These are phyloP conservation scores for Pezizomycotina sp. DNA, from an alignment of 2,329 filamentous ascomycete species.

Conservation along the genomic window DNA sequence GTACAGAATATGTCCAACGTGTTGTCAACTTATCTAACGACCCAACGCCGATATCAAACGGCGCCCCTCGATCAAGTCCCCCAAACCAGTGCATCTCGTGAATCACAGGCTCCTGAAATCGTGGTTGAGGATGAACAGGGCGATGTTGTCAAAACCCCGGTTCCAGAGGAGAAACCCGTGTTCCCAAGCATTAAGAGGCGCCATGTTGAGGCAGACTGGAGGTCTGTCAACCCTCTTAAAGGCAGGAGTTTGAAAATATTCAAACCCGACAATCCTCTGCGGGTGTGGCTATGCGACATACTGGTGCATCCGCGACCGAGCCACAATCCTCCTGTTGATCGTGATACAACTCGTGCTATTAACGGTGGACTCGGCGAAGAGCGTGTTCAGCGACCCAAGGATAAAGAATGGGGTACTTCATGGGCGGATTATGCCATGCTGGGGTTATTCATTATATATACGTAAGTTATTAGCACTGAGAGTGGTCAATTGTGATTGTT, in stretches of 20 bases:
- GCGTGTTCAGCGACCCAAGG: conserved; percentile 48
- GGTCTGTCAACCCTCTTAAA: conserved; percentile 54
- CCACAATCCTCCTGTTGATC: conserved; percentile 75
- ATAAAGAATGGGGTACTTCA: conserved; percentile 47
- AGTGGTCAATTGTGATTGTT: no score
- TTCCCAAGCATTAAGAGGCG: no score
- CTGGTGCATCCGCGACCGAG: conserved; percentile 74
- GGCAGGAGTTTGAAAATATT: conserved; percentile 80
- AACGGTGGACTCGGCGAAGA: conserved; percentile 60
- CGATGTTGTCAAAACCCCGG: conserved; percentile 3
- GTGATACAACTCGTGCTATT: conserved; percentile 77
- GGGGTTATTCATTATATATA: conserved; percentile 74
- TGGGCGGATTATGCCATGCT: conserved; percentile 68
- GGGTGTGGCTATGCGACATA: conserved; percentile 61
- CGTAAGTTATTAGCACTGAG: no score
- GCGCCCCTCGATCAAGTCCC: conserved; percentile 40
- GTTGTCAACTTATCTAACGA: conserved; percentile 96
- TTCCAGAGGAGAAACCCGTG: no score
- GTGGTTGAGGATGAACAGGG: no score
- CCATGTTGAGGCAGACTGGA: no score
- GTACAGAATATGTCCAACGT: conserved; percentile 70
- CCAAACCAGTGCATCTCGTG: conserved; percentile 39
- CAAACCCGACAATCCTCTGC: conserved; percentile 55
- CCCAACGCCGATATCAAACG: conserved; percentile 54
- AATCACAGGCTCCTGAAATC: conserved; percentile 26